Evolutionary conservation across 352 stramenopile genomes (phyloP), one percentile per base, ranked within the genome.

Genomic region (Thraustochytrium striatum): DNA sequence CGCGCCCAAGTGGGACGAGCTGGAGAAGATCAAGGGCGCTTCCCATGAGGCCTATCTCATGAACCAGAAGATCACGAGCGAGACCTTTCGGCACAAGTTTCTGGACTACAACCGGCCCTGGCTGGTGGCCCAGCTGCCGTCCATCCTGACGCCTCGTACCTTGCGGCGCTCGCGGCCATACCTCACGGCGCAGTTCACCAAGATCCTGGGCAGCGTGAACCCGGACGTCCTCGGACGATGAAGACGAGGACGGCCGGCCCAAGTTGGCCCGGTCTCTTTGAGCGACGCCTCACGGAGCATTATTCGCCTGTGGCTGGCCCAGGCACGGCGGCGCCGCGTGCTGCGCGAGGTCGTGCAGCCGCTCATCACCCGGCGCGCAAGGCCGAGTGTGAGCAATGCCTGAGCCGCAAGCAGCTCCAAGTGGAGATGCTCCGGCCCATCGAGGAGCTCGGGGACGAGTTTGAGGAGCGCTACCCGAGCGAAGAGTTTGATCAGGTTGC

Each of bases 31-130:
- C 57, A 93, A 97, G 82, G 89, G 91, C n/a, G 92, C 90, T 41
- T 94, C 88, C 3, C 92, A 98, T 83, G 93, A 98, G 82, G 88
- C 91, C 1, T 98, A 96, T 82, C 78, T 97, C 80, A 98, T 98
- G 92, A 98, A 98, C 84, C 92, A 98, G 84, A 87, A 91, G 16
- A 96, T 98, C 79, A 96, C 93, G 28, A 94, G 87, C 19, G 94
- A 98, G 72, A 97, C 93, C 3, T 98, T 98, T 83, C 90, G 95
- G 16, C 96, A 94, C 86, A 98, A 98, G 82, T 98, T 98, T 83
- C 87, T 98, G 25, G 92, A 96, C 82, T 98, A 98, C 88, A 98
- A 98, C 78, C 88, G 93, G 2, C 88, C 91, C n/a, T 98, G 95
- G 95, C 88, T 98, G 53, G 90, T 98, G n/a, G 87, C 89, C 28